These are phyloP conservation scores for Candida tropicalis DNA, from an alignment of 1,139 yeast genomes.

Conservation along the genomic window DNA sequence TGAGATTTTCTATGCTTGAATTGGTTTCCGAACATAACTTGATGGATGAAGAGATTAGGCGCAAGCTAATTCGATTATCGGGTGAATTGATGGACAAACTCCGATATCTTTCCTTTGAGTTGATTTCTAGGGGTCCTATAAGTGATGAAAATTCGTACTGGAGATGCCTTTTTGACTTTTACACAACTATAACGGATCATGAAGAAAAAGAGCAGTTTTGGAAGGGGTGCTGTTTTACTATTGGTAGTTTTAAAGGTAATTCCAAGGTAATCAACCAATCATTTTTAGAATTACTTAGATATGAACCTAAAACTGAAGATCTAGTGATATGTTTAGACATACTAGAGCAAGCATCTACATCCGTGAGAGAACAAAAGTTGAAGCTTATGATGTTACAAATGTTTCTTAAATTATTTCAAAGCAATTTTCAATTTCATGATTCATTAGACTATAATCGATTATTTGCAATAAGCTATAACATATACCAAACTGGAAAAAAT, in stretches of 20 bases:
- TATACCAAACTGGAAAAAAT: constrained; percentile 52
- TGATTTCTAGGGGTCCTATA: constrained; percentile 16
- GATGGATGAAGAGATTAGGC: constrained; percentile 18
- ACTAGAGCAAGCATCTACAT: neutral
- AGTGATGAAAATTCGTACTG: constrained; percentile 25
- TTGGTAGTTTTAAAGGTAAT: constrained; percentile 63
- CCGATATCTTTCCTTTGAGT: constrained; percentile 28
- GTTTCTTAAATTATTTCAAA: constrained; percentile 43
- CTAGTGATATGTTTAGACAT: constrained; percentile 13
- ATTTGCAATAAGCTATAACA: constrained; percentile 56
- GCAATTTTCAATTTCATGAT: constrained; percentile 15
- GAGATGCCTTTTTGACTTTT: constrained; percentile 24
- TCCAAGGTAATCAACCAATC: constrained; percentile 49
- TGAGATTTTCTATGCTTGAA: constrained; percentile 52
- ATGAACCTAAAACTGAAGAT: constrained; percentile 24
- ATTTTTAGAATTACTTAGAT: constrained; percentile 42
- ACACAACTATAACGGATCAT: constrained; percentile 10
- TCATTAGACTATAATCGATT: constrained; percentile 20
- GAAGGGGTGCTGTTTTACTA: constrained; percentile 58
- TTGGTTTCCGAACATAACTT: constrained; percentile 22
- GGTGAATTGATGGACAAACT: constrained; percentile 42
- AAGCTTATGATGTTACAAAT: constrained; percentile 29
- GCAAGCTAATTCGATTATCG: constrained; percentile 53
- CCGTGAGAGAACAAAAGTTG: constrained; percentile 24
- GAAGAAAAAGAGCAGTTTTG: constrained; percentile 40